Evolutionary conservation across 345 rosid species (phyloP).

Genomic region (Salix suchowensis): DNA sequence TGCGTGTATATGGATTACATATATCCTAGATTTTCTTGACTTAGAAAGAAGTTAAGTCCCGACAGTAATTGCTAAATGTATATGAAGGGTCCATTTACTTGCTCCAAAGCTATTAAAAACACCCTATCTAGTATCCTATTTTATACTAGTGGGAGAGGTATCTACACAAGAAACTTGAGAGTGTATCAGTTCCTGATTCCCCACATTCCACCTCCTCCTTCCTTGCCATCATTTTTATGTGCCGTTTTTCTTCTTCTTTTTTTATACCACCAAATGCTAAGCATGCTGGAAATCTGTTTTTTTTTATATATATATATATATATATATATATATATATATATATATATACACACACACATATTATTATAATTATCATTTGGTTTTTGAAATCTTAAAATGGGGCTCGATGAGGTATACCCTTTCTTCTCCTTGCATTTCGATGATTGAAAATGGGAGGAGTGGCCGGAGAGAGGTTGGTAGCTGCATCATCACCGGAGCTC

Average conservation of each 20-base stretch:
- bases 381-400: conserved; percentile 27
- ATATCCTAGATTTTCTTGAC: conserved; percentile 6
- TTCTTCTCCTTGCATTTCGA: conserved; percentile 63
- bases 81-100: background rate
- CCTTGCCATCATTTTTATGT: background rate
- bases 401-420: conserved; percentile 84
- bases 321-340: too few relatives aligned
- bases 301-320: background rate
- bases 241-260: background rate
- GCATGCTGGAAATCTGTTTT: background rate
- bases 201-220: background rate
- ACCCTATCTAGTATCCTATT: background rate
- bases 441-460: conserved; percentile 61
- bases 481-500: conserved; percentile 64
- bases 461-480: conserved; percentile 47
- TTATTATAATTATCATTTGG: too few relatives aligned
- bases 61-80: background rate
- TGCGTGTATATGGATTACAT: background rate
- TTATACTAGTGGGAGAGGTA: background rate
- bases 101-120: conserved; percentile 6
- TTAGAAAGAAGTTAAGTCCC: background rate
- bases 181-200: background rate
- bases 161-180: conserved; percentile 7
- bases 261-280: background rate
- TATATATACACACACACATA: too few relatives aligned